Evolutionary conservation across 164 flowering plant species (phyloP).

Genomic region (Kalanchoe fedtschenkoi): DNA sequence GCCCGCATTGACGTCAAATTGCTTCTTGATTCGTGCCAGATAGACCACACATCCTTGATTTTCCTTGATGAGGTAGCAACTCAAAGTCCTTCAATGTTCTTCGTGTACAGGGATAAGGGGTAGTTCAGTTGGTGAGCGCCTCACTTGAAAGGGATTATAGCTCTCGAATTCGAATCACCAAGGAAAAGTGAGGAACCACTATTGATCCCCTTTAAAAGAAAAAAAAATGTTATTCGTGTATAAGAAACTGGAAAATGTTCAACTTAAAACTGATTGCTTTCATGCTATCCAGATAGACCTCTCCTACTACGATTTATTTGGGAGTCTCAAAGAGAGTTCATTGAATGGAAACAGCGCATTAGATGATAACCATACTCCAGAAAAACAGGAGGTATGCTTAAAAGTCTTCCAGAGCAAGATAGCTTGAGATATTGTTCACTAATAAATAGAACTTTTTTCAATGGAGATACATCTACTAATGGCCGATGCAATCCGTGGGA

Average conservation of each 20-base stretch:
- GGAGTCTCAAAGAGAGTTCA: conserved; percentile 39
- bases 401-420: not conserved
- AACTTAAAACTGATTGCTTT: not conserved
- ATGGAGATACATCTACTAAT: not conserved
- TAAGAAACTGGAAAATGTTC: not conserved
- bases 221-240: not conserved
- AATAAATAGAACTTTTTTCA: not conserved
- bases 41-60: conserved; percentile 39
- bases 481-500: not conserved
- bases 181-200: too few species aligned
- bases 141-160: too few species aligned
- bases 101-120: too few species aligned
- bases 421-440: not conserved
- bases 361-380: conserved; percentile 31
- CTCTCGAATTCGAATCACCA: too few species aligned
- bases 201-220: too few species aligned
- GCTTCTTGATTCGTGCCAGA: conserved; percentile 52
- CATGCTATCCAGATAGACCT: conserved; percentile 45
- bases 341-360: conserved; percentile 17
- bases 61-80: conserved; percentile 52
- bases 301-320: conserved; percentile 51
- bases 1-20: conserved; percentile 44
- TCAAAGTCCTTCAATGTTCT: not conserved
- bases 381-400: conserved; percentile 46
- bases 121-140: too few species aligned